Evolutionary conservation across 2,329 filamentous ascomycete species (phyloP).

Genomic region (Neophaeococcomyces aloes): DNA sequence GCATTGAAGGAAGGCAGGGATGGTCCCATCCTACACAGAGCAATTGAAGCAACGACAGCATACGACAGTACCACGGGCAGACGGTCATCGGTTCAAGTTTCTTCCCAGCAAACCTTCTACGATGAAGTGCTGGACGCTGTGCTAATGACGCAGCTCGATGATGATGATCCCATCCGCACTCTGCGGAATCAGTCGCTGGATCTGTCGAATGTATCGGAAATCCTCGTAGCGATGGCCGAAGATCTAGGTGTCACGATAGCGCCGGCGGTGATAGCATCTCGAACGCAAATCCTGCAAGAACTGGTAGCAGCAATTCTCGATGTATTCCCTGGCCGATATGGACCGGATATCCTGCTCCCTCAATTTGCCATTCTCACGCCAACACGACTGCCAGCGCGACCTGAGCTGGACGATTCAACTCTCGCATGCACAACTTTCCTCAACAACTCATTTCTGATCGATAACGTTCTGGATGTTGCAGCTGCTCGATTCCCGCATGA

Average conservation of each 20-base stretch:
- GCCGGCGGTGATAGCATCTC: background rate
- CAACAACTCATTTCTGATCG: conserved; percentile 47
- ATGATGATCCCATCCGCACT: conserved; percentile 34
- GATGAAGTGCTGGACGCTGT: conserved; percentile 40
- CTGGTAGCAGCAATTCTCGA: conserved; percentile 43
- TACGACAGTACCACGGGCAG: conserved; percentile 20
- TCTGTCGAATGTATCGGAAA: background rate
- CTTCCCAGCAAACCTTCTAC: conserved; percentile 32
- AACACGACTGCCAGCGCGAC: conserved; percentile 24
- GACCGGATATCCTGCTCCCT: conserved; percentile 57
- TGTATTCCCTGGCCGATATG: conserved; percentile 42
- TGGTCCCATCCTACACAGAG: conserved; percentile 32
- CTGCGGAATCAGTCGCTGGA: conserved; percentile 28
- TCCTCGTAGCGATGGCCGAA: conserved; percentile 1
- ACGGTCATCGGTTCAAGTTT: conserved; percentile 21
- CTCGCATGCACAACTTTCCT: conserved; percentile 40
- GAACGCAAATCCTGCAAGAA: conserved; percentile 46
- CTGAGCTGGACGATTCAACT: conserved; percentile 9
- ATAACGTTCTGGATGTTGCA: conserved; percentile 54
- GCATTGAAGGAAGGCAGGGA: conserved; percentile 48
- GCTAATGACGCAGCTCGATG: background rate
- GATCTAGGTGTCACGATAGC: background rate
- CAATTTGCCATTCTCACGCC: conserved; percentile 53
- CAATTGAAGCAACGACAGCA: conserved; percentile 31
- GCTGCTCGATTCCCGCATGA: conserved; percentile 77